Percentiles rank a stretch among this genome's conserved stretches.
phyloP scores from a whole-genome alignment of 495 filamentous ascomycete genomes.

The Hypoxylon lienhwacheense region DNA sequence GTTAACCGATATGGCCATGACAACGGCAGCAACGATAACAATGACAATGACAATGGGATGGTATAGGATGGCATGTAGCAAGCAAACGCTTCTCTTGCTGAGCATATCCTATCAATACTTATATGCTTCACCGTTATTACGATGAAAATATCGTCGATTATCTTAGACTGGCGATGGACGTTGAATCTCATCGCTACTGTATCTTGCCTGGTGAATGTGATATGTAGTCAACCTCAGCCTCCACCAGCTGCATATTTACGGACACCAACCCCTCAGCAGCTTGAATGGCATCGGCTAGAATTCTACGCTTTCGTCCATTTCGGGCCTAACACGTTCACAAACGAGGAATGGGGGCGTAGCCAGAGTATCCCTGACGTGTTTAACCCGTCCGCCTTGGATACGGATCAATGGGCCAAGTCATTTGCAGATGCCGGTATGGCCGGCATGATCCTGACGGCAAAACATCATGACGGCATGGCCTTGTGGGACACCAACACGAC shows the following conservation, averaged over 20 bases:
- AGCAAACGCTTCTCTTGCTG: not conserved
- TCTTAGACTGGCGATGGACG: constrained; percentile 1
- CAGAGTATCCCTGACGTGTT: constrained; percentile 34
- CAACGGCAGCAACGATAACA: no score
- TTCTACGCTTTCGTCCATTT: constrained; percentile 39
- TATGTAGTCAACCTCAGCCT: constrained; percentile 17
- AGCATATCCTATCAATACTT: not conserved
- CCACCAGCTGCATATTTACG: constrained; percentile 29
- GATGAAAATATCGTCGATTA: constrained; percentile 3
- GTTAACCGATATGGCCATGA: no score
- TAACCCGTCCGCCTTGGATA: constrained; percentile 28
- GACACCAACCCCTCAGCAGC: constrained; percentile 25
- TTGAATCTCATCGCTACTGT: not conserved
- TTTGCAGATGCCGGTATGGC: constrained; percentile 36
- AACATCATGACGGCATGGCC: constrained; percentile 38
- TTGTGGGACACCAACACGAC: constrained; percentile 36
- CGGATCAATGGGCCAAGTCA: constrained; percentile 37
- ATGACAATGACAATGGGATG: no score
- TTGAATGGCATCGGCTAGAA: constrained; percentile 33
- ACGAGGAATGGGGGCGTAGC: constrained; percentile 36
- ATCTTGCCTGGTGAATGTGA: constrained; percentile 2
- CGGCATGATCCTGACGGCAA: constrained; percentile 37
- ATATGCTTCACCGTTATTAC: not conserved
- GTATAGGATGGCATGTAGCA: not conserved
- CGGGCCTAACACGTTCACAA: constrained; percentile 36